A percentile compares a stretch with the other conserved stretches of the same genome.
Conservation (phyloP, 2,329 filamentous ascomycete genomes). For the Exophiala spinifera region DNA sequence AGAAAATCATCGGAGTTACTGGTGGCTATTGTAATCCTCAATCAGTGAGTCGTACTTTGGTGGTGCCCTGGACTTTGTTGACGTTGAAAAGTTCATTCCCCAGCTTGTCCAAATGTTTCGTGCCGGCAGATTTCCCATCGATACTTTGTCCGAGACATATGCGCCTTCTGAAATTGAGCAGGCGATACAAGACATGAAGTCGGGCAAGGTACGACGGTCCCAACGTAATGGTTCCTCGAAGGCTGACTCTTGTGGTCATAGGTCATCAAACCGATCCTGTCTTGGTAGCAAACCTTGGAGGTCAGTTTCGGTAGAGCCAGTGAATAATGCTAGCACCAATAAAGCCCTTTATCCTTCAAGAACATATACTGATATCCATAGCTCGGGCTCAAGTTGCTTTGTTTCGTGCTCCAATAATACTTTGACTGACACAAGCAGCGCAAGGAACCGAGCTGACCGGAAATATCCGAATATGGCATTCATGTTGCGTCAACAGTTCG, state of each 20-base stretch:
- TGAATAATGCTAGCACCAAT: too few relatives aligned
- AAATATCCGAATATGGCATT: too few relatives aligned
- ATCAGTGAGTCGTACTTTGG: neutral
- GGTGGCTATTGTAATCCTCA: constrained; percentile 4
- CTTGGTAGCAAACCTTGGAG: neutral
- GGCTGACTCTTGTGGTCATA: neutral
- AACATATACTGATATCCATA: too few relatives aligned
- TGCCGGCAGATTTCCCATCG: neutral
- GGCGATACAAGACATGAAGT: constrained; percentile 35
- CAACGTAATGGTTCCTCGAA: neutral
- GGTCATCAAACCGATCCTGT: constrained; percentile 3
- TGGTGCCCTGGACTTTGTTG: too few relatives aligned
- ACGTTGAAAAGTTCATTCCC: constrained; percentile 4
- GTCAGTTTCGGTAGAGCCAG: too few relatives aligned
- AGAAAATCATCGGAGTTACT: constrained; percentile 6
- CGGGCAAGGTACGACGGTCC: neutral
- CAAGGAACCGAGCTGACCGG: too few relatives aligned
- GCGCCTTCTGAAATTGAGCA: constrained; percentile 34
- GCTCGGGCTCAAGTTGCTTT: too few relatives aligned
- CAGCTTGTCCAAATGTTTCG: constrained; percentile 5
- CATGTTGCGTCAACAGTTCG: too few relatives aligned
- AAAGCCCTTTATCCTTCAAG: too few relatives aligned
- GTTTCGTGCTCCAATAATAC: too few relatives aligned
- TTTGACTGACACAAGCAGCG: too few relatives aligned
- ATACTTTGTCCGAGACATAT: constrained; percentile 1